Conservation (phyloP, 805 yeast species). For the Dipodascus albidus region DNA sequence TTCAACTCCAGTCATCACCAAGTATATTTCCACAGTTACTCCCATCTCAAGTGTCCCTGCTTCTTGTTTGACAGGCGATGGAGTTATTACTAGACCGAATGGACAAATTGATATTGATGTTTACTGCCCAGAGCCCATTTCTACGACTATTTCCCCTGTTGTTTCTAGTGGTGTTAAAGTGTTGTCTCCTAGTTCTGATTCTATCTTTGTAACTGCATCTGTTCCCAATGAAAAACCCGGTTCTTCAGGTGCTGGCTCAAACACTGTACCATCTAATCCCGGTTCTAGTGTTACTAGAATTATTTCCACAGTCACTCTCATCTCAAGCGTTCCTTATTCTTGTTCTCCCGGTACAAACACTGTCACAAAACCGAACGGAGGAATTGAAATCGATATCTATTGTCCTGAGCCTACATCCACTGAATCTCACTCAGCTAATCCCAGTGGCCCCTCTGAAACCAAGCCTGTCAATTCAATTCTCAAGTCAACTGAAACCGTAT, state of each 20-base stretch:
- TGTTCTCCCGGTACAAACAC: not conserved
- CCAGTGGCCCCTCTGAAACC: not conserved
- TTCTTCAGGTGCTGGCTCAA: not conserved
- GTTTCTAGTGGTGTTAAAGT: not conserved
- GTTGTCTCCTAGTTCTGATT: not conserved
- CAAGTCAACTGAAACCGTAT: no score
- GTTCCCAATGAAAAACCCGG: not conserved
- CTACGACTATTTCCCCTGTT: not conserved
- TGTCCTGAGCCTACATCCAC: not conserved
- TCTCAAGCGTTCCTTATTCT: not conserved
- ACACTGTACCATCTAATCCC: not conserved
- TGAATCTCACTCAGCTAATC: not conserved
- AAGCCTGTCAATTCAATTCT: no score
- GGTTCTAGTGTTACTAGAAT: no score
- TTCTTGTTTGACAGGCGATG: not conserved
- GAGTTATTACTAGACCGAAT: not conserved
- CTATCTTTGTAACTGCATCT: not conserved
- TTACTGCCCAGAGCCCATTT: not conserved
- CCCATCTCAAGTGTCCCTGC: not conserved
- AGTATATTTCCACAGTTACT: not conserved
- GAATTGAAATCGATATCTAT: not conserved
- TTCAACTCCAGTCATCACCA: not conserved
- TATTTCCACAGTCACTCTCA: not conserved
- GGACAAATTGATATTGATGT: not conserved
- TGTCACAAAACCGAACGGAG: not conserved